Conservation (phyloP, 306 rosid species). For the Bauhinia variegata region DNA sequence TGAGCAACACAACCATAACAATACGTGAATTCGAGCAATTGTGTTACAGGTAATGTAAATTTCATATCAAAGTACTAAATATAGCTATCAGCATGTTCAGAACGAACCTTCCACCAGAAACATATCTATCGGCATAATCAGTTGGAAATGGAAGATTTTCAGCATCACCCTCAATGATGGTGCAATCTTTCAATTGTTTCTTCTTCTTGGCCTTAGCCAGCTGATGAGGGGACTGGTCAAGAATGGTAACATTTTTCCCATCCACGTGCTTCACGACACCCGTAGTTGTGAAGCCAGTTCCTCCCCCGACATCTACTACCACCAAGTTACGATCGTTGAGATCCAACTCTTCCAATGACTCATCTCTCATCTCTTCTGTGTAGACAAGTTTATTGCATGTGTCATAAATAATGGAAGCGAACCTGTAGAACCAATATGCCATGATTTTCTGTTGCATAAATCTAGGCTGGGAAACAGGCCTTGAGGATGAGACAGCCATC, state of each 20-base stretch:
- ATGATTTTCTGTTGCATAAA: too few species aligned
- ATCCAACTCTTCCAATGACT: slow-evolving; percentile 72
- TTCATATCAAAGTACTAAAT: neutral
- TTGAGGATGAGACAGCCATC: too few species aligned
- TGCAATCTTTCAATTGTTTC: slow-evolving; percentile 70
- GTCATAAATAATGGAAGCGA: too few species aligned
- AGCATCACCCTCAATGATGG: slow-evolving; percentile 69
- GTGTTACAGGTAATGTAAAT: neutral
- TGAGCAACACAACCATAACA: slow-evolving; percentile 80
- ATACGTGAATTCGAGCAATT: slow-evolving; percentile 12
- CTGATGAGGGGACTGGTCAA: slow-evolving; percentile 76
- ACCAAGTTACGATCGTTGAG: slow-evolving; percentile 56
- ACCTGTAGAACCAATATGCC: too few species aligned
- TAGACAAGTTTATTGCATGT: too few species aligned
- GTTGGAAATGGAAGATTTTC: slow-evolving; percentile 72
- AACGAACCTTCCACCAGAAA: slow-evolving; percentile 83
- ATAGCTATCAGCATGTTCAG: too few species aligned
- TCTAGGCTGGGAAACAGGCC: too few species aligned
- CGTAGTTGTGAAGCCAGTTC: slow-evolving; percentile 68
- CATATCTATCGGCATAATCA: slow-evolving; percentile 71
- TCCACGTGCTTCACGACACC: slow-evolving; percentile 73
- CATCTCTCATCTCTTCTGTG: slow-evolving; percentile 82
- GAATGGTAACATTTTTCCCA: slow-evolving; percentile 70
- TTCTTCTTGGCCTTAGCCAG: slow-evolving; percentile 75
- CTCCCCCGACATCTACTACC: slow-evolving; percentile 77